Evolutionary conservation across 108 stramenopile genomes (phyloP).

Genomic region (Epipyxis sp.): DNA sequence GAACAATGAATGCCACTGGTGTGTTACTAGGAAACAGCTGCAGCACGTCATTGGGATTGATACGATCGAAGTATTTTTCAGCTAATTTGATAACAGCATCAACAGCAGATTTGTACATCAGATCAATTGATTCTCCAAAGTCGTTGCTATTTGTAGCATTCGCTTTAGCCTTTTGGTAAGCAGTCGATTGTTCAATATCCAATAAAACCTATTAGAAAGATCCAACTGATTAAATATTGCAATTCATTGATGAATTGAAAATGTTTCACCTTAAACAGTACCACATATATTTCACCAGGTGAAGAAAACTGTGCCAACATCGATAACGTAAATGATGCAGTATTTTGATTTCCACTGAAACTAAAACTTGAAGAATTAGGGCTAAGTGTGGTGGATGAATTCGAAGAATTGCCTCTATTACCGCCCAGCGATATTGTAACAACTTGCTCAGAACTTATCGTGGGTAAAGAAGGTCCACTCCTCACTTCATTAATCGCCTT

Average conservation of each 20-base stretch:
- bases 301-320: neutral
- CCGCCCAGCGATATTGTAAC: neutral
- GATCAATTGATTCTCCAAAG: neutral
- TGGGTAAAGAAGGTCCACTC: neutral
- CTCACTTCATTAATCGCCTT: neutral
- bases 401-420: neutral
- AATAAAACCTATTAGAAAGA: no score
- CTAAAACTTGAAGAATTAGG: neutral
- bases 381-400: neutral
- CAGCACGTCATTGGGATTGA: constrained; percentile 4
- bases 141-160: neutral
- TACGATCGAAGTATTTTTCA: constrained; percentile 29
- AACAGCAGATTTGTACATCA: neutral
- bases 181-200: neutral
- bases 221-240: no score
- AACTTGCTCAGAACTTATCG: neutral
- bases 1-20: neutral
- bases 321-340: no score
- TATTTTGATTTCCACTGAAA: no score
- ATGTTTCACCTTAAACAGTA: neutral
- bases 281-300: neutral
- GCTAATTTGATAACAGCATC: constrained; percentile 1
- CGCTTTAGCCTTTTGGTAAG: neutral
- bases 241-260: no score
- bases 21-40: neutral